These are phyloP conservation scores for Plasmodium fragile DNA, from an alignment of 169 alveolate genomes.

Conservation along the genomic window DNA sequence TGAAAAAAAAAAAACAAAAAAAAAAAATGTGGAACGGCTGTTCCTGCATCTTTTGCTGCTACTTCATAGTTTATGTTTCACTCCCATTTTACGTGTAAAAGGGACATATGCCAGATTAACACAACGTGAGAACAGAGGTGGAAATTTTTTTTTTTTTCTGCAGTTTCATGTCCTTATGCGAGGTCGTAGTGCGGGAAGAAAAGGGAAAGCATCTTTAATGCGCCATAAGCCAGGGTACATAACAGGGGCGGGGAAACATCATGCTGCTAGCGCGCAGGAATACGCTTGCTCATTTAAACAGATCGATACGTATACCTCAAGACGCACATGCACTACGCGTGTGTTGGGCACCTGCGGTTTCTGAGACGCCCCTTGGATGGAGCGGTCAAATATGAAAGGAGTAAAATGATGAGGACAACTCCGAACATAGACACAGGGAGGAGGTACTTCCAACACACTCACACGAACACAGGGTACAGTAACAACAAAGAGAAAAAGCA, in stretches of 20 bases:
- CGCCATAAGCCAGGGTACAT: neutral
- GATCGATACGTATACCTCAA: neutral
- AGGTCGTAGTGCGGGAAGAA: neutral
- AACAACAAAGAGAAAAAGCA: conserved; percentile 6
- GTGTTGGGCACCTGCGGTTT: neutral
- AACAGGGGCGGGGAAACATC: neutral
- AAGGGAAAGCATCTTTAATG: neutral
- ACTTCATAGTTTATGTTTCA: neutral
- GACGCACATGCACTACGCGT: neutral
- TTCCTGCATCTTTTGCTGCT: neutral
- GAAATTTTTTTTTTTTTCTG: conserved; percentile 7
- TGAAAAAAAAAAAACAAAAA: neutral
- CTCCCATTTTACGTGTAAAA: neutral
- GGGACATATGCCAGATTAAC: neutral
- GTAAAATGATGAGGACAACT: conserved; percentile 26
- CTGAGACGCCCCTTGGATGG: neutral
- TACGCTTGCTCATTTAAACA: neutral
- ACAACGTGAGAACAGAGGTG: neutral
- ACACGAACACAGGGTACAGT: neutral
- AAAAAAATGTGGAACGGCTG: conserved; percentile 2
- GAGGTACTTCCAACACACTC: neutral
- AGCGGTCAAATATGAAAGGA: neutral
- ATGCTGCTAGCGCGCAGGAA: neutral
- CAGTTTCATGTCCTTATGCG: neutral
- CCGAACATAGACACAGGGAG: neutral